phyloP scores from a whole-genome alignment of 2,329 filamentous ascomycete species.

The Cucurbitaria berberidis region DNA sequence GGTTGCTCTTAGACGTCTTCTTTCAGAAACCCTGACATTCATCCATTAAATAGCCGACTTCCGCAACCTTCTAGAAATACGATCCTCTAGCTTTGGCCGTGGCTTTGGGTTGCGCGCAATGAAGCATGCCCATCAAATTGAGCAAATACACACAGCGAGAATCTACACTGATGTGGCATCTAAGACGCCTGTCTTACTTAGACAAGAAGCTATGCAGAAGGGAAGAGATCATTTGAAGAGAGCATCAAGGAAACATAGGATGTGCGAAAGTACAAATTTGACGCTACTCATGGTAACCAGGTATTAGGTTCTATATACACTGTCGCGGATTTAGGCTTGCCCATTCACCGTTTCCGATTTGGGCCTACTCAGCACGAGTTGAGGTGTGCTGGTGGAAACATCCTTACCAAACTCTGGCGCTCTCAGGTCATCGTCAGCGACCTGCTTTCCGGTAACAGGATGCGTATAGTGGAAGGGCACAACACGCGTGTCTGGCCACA shows the following conservation, averaged over 20 bases:
- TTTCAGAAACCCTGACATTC: no score
- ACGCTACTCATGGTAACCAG: not conserved
- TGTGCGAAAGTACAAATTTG: not conserved
- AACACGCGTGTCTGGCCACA: slow-evolving; percentile 64
- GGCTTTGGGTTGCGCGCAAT: no score
- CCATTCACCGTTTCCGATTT: slow-evolving; percentile 22
- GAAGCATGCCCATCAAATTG: no score
- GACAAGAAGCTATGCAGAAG: no score
- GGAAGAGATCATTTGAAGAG: not conserved
- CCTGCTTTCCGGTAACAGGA: slow-evolving; percentile 56
- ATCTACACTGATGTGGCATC: not conserved
- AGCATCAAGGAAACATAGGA: not conserved
- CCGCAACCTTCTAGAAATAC: no score
- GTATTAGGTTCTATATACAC: not conserved
- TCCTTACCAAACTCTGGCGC: slow-evolving; percentile 56
- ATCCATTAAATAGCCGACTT: no score
- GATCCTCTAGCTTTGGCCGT: no score
- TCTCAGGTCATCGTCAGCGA: slow-evolving; percentile 56
- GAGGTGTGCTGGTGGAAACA: slow-evolving; percentile 49
- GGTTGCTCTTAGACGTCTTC: not conserved
- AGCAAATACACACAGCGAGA: not conserved
- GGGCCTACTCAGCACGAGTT: slow-evolving; percentile 50
- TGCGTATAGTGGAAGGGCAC: slow-evolving; percentile 62
- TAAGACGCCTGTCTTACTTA: not conserved
- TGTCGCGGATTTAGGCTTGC: not conserved